Conservation (phyloP, 176 grass and related monocot species). For the Musa beccarii region DNA sequence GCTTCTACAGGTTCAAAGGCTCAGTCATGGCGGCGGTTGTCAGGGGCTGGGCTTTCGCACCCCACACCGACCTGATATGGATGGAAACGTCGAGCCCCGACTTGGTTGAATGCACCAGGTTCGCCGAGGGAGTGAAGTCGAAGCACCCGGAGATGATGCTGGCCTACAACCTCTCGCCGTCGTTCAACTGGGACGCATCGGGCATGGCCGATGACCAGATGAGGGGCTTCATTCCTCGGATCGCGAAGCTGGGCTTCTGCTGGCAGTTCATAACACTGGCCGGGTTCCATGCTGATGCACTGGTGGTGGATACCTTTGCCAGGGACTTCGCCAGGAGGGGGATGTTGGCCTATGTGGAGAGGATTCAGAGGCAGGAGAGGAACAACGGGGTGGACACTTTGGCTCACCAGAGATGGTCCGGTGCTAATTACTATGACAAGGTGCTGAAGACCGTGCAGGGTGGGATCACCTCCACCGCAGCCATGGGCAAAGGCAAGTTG, state of each 20-base stretch:
- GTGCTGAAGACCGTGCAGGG: constrained; percentile 94
- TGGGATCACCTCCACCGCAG: constrained; percentile 77
- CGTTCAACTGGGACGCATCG: constrained; percentile 94
- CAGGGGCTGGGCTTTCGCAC: constrained; percentile 57
- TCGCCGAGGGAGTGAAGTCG: constrained; percentile 52
- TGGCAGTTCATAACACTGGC: constrained; percentile 98
- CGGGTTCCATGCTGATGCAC: constrained; percentile 93
- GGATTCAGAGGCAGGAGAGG: constrained; percentile 92
- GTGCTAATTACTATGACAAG: constrained; percentile 78
- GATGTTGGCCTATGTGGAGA: constrained; percentile 89
- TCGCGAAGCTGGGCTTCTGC: constrained; percentile 55
- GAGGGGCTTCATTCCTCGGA: constrained; percentile 62
- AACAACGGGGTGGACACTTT: constrained; percentile 77
- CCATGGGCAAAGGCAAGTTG: constrained; percentile 83
- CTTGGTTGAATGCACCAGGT: constrained; percentile 58
- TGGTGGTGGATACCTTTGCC: constrained; percentile 78
- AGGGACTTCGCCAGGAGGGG: constrained; percentile 64
- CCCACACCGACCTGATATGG: constrained; percentile 78
- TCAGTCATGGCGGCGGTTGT: constrained; percentile 68
- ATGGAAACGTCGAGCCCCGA: constrained; percentile 95
- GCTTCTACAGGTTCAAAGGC: constrained; percentile 79
- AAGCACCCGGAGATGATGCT: constrained; percentile 54
- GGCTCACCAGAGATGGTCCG: constrained; percentile 94
- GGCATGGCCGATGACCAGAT: constrained; percentile 76
- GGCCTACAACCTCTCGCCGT: constrained; percentile 97